These are phyloP conservation scores for Hemisphaericaspora nanyangensis DNA, from an alignment of 805 yeast genomes.

Conservation along the genomic window DNA sequence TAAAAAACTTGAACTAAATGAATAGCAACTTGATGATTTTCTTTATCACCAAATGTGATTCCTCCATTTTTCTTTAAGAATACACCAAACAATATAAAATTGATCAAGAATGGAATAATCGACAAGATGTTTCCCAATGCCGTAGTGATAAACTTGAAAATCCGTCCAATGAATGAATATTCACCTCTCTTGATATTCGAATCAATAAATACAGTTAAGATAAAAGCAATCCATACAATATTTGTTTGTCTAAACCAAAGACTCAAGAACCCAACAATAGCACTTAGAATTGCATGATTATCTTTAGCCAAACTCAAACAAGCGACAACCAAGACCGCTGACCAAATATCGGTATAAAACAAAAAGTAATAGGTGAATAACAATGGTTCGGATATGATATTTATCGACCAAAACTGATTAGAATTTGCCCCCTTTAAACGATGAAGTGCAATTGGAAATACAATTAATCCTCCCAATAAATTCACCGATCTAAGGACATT, in stretches of 20 bases:
- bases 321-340: constrained; percentile 62
- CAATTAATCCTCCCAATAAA: constrained; percentile 57
- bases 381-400: constrained; percentile 56
- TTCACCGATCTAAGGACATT: constrained; percentile 46
- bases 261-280: constrained; percentile 56
- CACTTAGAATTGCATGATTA: constrained; percentile 32
- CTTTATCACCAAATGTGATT: constrained; percentile 87
- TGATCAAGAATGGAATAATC: constrained; percentile 49
- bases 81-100: constrained; percentile 47
- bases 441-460: constrained; percentile 46
- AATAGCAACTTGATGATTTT: constrained; percentile 67
- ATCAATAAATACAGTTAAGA: constrained; percentile 54
- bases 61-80: constrained; percentile 74
- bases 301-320: constrained; percentile 46
- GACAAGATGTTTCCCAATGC: constrained; percentile 16
- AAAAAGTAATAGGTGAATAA: constrained; percentile 68
- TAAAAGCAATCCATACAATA: constrained; percentile 75
- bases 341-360: constrained; percentile 94
- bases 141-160: constrained; percentile 12
- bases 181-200: constrained; percentile 17
- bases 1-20: constrained; percentile 84
- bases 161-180: constrained; percentile 5
- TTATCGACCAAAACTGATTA: constrained; percentile 23
- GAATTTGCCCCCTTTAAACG: constrained; percentile 8
- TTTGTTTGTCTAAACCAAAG: constrained; percentile 87